Evolutionary conservation across 2,329 filamentous ascomycete species (phyloP), one percentile per base, ranked within the genome.

Genomic region (Lachnellula cervina): DNA sequence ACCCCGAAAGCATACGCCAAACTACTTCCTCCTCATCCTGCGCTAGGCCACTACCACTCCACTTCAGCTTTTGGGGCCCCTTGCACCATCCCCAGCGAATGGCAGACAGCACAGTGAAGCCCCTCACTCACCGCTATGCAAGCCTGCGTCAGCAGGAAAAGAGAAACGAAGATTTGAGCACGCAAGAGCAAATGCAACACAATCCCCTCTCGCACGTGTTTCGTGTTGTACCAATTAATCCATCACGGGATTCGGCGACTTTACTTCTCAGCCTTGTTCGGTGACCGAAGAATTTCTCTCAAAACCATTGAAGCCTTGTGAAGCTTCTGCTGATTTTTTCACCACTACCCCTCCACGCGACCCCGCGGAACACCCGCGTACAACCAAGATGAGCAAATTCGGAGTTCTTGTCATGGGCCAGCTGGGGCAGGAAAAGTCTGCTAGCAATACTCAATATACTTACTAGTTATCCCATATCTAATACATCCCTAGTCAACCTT

Each of bases 371-470:
- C 38, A 42, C 48, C 6, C 55, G 25, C n/a, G n/a, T 17, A n/a
- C n/a, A 44, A 40, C 16, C 48, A 54, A 37, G 11, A 32, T 95
- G 90, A 93, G 89, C 74, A 96, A 97, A 74, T 97, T 92, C 71
- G 94, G 94, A 52, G 86, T 90, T 62, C 86, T 97, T 74, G 87
- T 97, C 59, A 96, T 97, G 88, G 94, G 94, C 71, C 93, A 58
- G 93, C 94, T 19, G 94, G 92, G 64, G 92, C 91, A 21, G 94
- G 94, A 75, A 99, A 96, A 81, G 86, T 32, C 8, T 11, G 28
- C 28, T 87, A 73, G 62, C 76, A 65, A 52, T 51, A 46, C 35
- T 13, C 6, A 32, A 32, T 32, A 32, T 32, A 32, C 9, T 6
- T 17, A 19, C 2, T 17, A 19, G 17, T 6, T 3, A 42, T 44